Base-by-base conservation (phyloP, 192 early-diverging fungal genomes). In the Linnemannia exigua region DNA sequence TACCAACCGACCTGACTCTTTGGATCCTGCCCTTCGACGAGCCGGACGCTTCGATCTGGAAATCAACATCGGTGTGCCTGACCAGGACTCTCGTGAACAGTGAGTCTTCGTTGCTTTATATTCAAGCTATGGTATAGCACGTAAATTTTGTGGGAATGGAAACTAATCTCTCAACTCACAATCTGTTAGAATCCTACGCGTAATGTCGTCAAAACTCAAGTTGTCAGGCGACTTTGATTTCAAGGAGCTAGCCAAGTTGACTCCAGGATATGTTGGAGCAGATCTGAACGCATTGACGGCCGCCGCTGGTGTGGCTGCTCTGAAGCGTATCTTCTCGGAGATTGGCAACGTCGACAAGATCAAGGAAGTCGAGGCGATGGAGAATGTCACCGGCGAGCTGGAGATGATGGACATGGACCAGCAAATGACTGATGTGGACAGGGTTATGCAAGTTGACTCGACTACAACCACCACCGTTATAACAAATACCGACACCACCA, bases 191-290 rank as follows among this genome's bases (percentile, higher is more conserved):
- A 97, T 97, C 78, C 88, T 97, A 31, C 88, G 81, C 33, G 96
- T 97, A 22, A 87, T 97, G 71, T 91, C 93, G n/a, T 88, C 87
- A 17, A 96, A 96, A 74, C 88, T 98, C 50, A 90, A 92, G 19
- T 79, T 99, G 16, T 88, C 94, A 2, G 97, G 97, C 28, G 94
- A 95, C 61, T 94, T 99, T 89, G 95, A 98, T 86, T 94, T 95
- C 71, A 84, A 87, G 33, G 90, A 91, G 67, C 90, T 99, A 41
- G 98, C 98, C 28, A 97, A 95, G 76, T 79, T 95, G 81, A 99
- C 98, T 4, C 98, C 98, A 25, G 98, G 98, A 15, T 99, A 97
- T 90, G 98, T 99, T 6, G 98, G 98, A 52, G 98, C 98, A 12
- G 98, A 99, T 92, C 89, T 99, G 68, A 96, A 95, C 58, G 97